These are phyloP conservation scores for Monilinia polystroma DNA, from an alignment of 2,329 filamentous ascomycete genomes.

Conservation along the genomic window DNA sequence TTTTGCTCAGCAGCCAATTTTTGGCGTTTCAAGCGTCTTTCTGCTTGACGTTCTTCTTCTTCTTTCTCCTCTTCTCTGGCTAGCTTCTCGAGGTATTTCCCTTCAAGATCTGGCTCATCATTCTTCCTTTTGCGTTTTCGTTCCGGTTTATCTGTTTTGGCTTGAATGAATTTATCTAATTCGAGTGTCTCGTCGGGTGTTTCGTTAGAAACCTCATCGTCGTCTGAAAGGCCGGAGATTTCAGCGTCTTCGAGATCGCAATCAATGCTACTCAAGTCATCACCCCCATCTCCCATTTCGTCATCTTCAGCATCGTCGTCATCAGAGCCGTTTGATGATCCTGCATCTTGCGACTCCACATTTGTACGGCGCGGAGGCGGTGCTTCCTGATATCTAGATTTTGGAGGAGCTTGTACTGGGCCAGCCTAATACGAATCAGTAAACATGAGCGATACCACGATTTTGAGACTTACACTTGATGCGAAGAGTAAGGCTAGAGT, in stretches of 20 bases:
- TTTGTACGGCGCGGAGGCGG: slow-evolving; percentile 37
- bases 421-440: slow-evolving; percentile 36
- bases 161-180: slow-evolving; percentile 46
- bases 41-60: slow-evolving; percentile 47
- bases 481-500: slow-evolving; percentile 68
- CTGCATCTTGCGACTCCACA: slow-evolving; percentile 33
- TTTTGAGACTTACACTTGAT: slow-evolving; percentile 59
- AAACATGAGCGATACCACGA: slow-evolving; percentile 1
- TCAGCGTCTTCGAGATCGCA: slow-evolving; percentile 41
- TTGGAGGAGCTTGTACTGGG: slow-evolving; percentile 41
- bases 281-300: slow-evolving; percentile 37
- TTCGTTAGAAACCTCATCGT: slow-evolving; percentile 35
- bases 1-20: slow-evolving; percentile 47
- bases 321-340: slow-evolving; percentile 40
- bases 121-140: slow-evolving; percentile 64
- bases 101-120: slow-evolving; percentile 68
- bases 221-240: slow-evolving; percentile 37
- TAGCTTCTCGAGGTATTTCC: slow-evolving; percentile 66
- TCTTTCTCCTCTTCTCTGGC: slow-evolving; percentile 59
- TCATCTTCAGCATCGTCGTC: slow-evolving; percentile 40
- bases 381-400: slow-evolving; percentile 39
- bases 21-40: slow-evolving; percentile 50
- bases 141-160: slow-evolving; percentile 42
- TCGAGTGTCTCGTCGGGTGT: slow-evolving; percentile 28
- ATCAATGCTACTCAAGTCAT: slow-evolving; percentile 42